A percentile compares a stretch with the other conserved stretches of the same genome.
Evolutionary conservation across 345 rosid genomes (phyloP).

Genomic region (Geranium rotundifolium): DNA sequence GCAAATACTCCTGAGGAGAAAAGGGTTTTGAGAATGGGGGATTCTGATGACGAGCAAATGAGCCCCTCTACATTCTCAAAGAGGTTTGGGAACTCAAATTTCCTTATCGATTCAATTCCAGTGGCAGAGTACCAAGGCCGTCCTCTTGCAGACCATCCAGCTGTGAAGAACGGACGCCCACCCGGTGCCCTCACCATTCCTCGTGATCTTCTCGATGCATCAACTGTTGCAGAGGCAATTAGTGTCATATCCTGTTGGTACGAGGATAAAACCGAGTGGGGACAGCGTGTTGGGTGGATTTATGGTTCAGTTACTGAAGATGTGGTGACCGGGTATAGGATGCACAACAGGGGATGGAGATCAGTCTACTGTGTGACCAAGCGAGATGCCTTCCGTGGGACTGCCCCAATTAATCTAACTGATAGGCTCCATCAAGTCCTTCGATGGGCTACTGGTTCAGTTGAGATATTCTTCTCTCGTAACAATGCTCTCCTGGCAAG

Average conservation of each 20-base stretch:
- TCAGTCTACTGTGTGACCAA: slow-evolving; percentile 17
- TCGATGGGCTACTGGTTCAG: slow-evolving; percentile 21
- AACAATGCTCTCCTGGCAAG: slow-evolving; percentile 22
- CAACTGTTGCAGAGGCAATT: slow-evolving; percentile 21
- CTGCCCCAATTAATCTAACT: slow-evolving; percentile 19
- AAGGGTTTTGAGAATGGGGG: slow-evolving; percentile 4
- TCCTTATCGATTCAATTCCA: slow-evolving; percentile 13
- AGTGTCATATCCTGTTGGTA: slow-evolving; percentile 21
- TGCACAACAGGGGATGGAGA: slow-evolving; percentile 26
- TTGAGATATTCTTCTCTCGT: slow-evolving; percentile 21
- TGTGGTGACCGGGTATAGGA: slow-evolving; percentile 21
- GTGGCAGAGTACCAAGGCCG: slow-evolving; percentile 18
- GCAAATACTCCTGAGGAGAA: slow-evolving; percentile 1
- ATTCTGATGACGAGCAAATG: slow-evolving; percentile 8
- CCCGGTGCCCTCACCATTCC: slow-evolving; percentile 18
- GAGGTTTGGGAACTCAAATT: slow-evolving; percentile 18
- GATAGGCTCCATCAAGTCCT: slow-evolving; percentile 25
- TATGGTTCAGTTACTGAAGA: slow-evolving; percentile 19
- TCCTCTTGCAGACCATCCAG: slow-evolving; percentile 19
- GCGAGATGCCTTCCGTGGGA: slow-evolving; percentile 19
- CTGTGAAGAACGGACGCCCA: slow-evolving; percentile 19
- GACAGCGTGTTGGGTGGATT: slow-evolving; percentile 15
- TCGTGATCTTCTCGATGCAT: slow-evolving; percentile 15
- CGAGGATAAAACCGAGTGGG: slow-evolving; percentile 22
- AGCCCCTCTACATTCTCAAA: slow-evolving; percentile 7